Conservation (phyloP, 257 asterid species). For the Lavandula angustifolia region DNA sequence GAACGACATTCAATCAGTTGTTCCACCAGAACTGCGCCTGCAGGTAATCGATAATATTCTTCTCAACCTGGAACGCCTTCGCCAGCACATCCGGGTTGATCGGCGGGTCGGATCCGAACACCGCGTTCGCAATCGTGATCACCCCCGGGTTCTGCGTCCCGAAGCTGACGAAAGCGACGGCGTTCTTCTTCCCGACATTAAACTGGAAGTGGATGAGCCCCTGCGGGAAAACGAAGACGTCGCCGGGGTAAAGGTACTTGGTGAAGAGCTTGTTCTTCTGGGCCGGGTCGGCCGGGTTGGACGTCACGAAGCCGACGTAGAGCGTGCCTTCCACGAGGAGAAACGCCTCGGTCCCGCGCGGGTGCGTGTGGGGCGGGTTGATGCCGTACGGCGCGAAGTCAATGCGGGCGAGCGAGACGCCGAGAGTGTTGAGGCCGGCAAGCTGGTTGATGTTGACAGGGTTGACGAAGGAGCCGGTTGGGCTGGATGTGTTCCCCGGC, state of each 20-base stretch:
- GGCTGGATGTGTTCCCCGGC: conserved; percentile 19
- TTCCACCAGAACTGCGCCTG: not conserved
- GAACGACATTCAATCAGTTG: not conserved
- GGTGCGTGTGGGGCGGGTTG: conserved; percentile 42
- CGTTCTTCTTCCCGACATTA: conserved; percentile 22
- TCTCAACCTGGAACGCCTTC: conserved; percentile 11
- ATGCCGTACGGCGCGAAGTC: conserved; percentile 36
- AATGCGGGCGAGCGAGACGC: conserved; percentile 32
- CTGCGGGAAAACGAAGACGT: conserved; percentile 29
- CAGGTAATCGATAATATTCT: conserved; percentile 11
- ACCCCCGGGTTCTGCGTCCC: conserved; percentile 13
- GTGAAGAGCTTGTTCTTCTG: too few species aligned
- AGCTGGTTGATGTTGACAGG: conserved; percentile 19
- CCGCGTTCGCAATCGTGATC: conserved; percentile 23
- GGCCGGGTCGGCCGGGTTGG: too few species aligned
- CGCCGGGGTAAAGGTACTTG: not conserved
- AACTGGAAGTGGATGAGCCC: conserved; percentile 32
- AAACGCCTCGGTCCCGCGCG: conserved; percentile 34
- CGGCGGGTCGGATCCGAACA: conserved; percentile 15
- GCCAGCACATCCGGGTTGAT: conserved; percentile 22
- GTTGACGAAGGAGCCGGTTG: conserved; percentile 9
- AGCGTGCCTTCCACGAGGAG: conserved; percentile 29
- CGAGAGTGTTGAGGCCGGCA: conserved; percentile 40
- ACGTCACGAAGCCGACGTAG: conserved; percentile 30
- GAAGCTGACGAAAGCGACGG: conserved; percentile 30